Conservation (phyloP, 495 filamentous ascomycete species). For the Neurospora sp. region DNA sequence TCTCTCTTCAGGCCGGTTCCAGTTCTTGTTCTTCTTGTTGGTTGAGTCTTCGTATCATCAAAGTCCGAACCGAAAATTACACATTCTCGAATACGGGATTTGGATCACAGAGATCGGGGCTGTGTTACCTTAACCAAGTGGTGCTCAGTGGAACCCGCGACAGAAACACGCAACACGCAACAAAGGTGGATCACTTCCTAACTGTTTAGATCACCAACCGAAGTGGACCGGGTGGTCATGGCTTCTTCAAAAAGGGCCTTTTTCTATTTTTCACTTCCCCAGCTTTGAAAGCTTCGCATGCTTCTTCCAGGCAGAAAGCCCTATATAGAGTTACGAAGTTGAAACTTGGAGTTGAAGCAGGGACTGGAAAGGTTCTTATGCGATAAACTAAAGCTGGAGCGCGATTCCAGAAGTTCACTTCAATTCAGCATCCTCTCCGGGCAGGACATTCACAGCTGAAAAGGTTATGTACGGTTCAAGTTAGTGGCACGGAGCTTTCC, state of each 20-base stretch:
- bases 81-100: background rate
- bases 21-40: background rate
- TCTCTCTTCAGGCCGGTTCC: background rate
- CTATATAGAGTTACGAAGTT: too few relatives aligned
- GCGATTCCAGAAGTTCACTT: background rate
- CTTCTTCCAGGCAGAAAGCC: background rate
- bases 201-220: background rate
- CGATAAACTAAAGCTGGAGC: too few relatives aligned
- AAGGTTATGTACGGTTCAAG: background rate
- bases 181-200: background rate
- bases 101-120: background rate
- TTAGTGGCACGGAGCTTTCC: background rate
- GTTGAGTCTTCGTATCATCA: background rate
- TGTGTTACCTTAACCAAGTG: background rate
- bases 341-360: too few relatives aligned
- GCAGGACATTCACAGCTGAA: background rate
- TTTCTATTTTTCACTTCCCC: background rate
- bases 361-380: too few relatives aligned
- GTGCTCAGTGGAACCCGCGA: background rate
- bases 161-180: background rate
- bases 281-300: background rate
- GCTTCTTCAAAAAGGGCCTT: background rate
- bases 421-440: background rate
- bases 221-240: background rate
- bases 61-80: background rate